A percentile compares a stretch with the other conserved stretches of the same genome.
These are phyloP conservation scores for Vitis hybrid DNA, from an alignment of 177 flowering plant genomes.

Conservation along the genomic window DNA sequence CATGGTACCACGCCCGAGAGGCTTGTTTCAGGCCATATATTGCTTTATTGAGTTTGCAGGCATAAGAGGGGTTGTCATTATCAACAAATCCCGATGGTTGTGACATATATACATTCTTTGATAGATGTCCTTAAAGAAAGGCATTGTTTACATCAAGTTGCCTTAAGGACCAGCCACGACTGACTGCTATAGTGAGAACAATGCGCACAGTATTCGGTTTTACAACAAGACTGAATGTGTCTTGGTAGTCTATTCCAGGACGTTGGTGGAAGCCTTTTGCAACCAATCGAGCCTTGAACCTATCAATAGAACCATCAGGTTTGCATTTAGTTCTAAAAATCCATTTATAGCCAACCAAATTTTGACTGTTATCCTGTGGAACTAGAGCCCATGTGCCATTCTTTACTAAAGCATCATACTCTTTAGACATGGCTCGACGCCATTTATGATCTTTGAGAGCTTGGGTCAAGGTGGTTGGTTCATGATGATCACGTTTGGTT, in stretches of 20 bases:
- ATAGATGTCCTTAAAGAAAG: slow-evolving; percentile 9
- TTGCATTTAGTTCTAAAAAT: not conserved
- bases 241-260: not conserved
- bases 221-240: slow-evolving; percentile 5
- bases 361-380: not conserved
- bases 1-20: slow-evolving; percentile 10
- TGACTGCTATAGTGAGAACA: not conserved
- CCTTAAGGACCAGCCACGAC: not conserved
- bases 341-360: not conserved
- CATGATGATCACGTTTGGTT: not conserved
- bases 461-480: not conserved
- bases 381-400: not conserved
- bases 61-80: not conserved
- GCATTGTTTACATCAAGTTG: slow-evolving; percentile 12
- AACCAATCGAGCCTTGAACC: too few species aligned
- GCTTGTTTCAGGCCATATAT: slow-evolving; percentile 20
- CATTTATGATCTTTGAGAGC: not conserved
- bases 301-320: not conserved
- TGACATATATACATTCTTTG: slow-evolving; percentile 9
- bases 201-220: not conserved
- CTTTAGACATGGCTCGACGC: not conserved
- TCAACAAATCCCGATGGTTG: slow-evolving; percentile 7
- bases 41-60: slow-evolving; percentile 8
- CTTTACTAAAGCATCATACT: not conserved
- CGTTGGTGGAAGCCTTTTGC: too few species aligned